Conservation (phyloP, 169 alveolate genomes). For the Plasmodium inui region DNA sequence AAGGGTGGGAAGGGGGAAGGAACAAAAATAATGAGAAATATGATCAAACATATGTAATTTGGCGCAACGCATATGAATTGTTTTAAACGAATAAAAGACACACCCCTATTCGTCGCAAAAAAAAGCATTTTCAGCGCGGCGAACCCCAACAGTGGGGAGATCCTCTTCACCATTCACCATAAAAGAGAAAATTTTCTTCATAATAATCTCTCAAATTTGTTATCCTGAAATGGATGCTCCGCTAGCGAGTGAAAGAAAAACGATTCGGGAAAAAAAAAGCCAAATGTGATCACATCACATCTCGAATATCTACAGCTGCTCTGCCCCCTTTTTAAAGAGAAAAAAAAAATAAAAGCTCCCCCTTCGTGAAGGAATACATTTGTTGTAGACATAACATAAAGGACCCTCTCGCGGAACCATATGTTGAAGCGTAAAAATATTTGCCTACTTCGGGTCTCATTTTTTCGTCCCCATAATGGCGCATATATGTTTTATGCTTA, state of each 20-base stretch:
- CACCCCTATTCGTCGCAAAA: background rate
- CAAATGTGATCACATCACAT: background rate
- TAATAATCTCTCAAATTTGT: background rate
- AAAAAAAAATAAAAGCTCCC: background rate
- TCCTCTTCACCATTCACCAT: background rate
- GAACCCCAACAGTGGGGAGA: background rate
- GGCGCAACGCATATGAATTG: background rate
- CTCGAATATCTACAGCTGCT: background rate
- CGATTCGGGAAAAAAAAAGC: background rate
- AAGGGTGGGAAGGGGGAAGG: background rate
- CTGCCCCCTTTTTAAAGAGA: background rate
- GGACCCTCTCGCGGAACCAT: background rate
- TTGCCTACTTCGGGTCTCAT: background rate
- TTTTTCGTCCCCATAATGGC: background rate
- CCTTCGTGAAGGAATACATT: background rate
- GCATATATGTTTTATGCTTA: background rate
- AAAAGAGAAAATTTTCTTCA: background rate
- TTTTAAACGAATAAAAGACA: background rate
- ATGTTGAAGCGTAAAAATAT: background rate
- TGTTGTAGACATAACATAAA: background rate
- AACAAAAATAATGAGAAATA: background rate
- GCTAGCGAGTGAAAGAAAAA: background rate
- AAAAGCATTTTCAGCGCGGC: background rate
- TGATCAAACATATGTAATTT: background rate
- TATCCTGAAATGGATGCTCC: background rate